A percentile compares a stretch with the other conserved stretches of the same genome.
Conservation (phyloP, 148 eudicot genomes). For the Rhododendron ovatum region DNA sequence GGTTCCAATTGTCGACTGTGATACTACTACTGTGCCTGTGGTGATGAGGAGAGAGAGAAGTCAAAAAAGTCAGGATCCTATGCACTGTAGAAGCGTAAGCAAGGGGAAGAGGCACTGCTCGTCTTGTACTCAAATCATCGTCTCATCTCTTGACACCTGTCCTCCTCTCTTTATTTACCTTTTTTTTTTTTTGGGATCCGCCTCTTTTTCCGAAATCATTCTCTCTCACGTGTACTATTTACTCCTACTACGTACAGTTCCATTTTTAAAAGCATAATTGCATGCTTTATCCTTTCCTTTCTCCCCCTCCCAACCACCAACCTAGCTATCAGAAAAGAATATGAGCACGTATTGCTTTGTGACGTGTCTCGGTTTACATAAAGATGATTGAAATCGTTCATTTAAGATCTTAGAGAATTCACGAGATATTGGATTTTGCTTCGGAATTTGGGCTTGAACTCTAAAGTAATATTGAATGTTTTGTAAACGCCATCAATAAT, state of each 20-base stretch:
- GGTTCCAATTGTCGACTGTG: background rate
- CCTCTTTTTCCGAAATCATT: background rate
- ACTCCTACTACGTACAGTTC: background rate
- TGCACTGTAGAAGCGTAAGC: conserved; percentile 36
- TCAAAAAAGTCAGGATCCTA: conserved; percentile 31
- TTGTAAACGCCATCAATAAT: no score
- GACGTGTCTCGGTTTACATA: no score
- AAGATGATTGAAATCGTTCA: no score
- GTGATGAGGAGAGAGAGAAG: background rate
- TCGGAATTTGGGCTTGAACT: no score
- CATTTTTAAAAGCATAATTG: background rate
- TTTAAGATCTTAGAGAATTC: no score
- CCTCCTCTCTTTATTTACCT: background rate
- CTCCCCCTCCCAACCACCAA: background rate
- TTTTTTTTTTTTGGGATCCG: no score
- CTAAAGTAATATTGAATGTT: no score
- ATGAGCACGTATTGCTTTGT: background rate
- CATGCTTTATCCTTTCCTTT: conserved; percentile 3
- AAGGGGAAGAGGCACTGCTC: conserved; percentile 9
- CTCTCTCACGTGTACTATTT: background rate
- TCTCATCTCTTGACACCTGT: conserved; percentile 20
- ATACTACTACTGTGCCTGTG: background rate
- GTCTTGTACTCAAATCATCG: conserved; percentile 7
- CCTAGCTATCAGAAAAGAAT: background rate
- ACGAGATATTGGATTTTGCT: no score